These are phyloP conservation scores for Phyllosticta capitalensis DNA, from an alignment of 2,329 filamentous ascomycete genomes.

Conservation along the genomic window DNA sequence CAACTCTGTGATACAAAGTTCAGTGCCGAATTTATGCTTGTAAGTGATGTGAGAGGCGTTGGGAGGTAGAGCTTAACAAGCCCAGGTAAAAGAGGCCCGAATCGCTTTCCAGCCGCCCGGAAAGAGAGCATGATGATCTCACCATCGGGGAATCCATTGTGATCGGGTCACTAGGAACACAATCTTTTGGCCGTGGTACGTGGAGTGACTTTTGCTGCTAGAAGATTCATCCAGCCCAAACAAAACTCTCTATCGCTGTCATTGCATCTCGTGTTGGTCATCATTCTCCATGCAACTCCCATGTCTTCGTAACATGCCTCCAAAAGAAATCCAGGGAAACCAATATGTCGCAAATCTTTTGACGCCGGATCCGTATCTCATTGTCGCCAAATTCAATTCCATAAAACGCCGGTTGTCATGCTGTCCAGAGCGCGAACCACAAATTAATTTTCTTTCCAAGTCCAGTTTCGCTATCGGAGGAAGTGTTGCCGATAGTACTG, in stretches of 20 bases:
- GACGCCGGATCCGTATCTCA: not conserved
- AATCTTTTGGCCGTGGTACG: not conserved
- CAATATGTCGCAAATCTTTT: not conserved
- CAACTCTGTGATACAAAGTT: not conserved
- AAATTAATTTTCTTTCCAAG: not conserved
- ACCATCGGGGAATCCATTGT: not conserved
- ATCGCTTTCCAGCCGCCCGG: not conserved
- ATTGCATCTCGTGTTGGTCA: not conserved
- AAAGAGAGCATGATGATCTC: not conserved
- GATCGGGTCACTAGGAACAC: not conserved
- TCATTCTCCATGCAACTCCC: not conserved
- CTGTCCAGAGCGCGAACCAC: no score
- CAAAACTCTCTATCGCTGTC: not conserved
- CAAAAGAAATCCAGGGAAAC: not conserved
- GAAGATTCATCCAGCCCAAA: not conserved
- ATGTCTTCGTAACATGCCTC: not conserved
- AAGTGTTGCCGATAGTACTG: slow-evolving; percentile 3
- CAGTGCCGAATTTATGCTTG: not conserved
- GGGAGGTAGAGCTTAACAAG: not conserved
- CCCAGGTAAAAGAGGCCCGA: not conserved
- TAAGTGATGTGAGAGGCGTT: not conserved
- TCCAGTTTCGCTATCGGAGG: not conserved
- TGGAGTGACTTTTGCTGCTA: not conserved
- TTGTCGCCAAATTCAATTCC: no score
- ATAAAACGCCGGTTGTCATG: no score